Evolutionary conservation across 2,329 filamentous ascomycete species (phyloP).

Genomic region (Coleophoma cylindrospora): DNA sequence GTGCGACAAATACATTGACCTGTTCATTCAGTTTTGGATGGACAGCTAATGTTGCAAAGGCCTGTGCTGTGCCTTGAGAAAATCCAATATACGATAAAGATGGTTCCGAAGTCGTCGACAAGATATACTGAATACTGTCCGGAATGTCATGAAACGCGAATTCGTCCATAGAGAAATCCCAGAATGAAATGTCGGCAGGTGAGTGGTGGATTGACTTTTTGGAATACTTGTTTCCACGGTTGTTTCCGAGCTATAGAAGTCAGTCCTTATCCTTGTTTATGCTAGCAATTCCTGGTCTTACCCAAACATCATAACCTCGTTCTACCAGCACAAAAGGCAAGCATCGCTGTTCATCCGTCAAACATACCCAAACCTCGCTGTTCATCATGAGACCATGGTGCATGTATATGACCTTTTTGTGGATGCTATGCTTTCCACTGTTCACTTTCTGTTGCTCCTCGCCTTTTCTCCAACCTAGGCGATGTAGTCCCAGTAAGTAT

Average conservation of each 20-base stretch:
- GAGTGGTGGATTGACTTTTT: constrained; percentile 82
- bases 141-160: constrained; percentile 98
- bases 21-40: constrained; percentile 89
- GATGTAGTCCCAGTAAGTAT: constrained; percentile 85
- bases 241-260: constrained; percentile 73
- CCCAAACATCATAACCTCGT: constrained; percentile 92
- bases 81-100: constrained; percentile 96
- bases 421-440: constrained; percentile 56
- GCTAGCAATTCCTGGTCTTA: constrained; percentile 32
- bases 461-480: constrained; percentile 76
- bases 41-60: constrained; percentile 88
- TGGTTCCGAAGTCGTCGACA: constrained; percentile 74
- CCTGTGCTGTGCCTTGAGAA: constrained; percentile 93
- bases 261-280: neutral
- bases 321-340: constrained; percentile 88
- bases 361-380: constrained; percentile 95
- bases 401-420: constrained; percentile 86
- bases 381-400: constrained; percentile 98
- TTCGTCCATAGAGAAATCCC: constrained; percentile 98
- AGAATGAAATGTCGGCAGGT: constrained; percentile 74
- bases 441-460: constrained; percentile 81
- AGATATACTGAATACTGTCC: constrained; percentile 86
- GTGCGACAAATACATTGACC: constrained; percentile 91
- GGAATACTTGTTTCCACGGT: constrained; percentile 97
- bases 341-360: constrained; percentile 80